Evolutionary conservation across 768 basidiomycete genomes (phyloP), one percentile per base, ranked within the genome.

Genomic region (Russula compacta): DNA sequence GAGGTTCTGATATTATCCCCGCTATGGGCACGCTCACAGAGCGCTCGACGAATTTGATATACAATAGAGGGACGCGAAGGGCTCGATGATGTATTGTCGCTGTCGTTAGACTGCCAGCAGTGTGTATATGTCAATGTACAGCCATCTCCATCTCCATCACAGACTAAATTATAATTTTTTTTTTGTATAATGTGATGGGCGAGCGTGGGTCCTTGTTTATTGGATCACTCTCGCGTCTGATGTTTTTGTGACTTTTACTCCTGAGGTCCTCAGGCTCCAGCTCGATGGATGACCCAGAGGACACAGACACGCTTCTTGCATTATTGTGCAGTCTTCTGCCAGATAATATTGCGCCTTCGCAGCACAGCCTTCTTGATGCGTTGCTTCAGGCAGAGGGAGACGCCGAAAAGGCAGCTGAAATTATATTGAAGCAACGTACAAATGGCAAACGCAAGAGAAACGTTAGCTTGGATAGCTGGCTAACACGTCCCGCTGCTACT

Each of bases 401-500:
- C 35, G 53, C 65, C 9, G 24, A 61, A 51, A 57, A 51, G 35
- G 66, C 64, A 3, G 64, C 46, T 38, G 44, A 57, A 36, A n/a
- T 51, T 19, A 15, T 66, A 8, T 24, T 40, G 19, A 58, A 59
- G 40, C 56, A 49, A 17, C 38, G 32, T 17, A 5, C 24, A 24
- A 51, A 32, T 15, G 11, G 44, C 46, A 86, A 83, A 71, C 77
- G 83, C 58, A 82, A 82, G 61, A 71, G 75, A 33, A 67, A 68
- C n/a, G 61, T 58, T 6, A 75, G 74, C 58, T 69, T 90, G 51
- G 78, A 81, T 50, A 67, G 63, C 39, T 90, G 89, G 88, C 67
- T 89, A 72, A 69, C 49, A 21, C 67, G 19, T 57, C 69, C 35
- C 33, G 33, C 29, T 49, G 61, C 69, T 12, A 70, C 71, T 36